phyloP scores from a whole-genome alignment of 495 filamentous ascomycete species.

The Arthonia radiata region DNA sequence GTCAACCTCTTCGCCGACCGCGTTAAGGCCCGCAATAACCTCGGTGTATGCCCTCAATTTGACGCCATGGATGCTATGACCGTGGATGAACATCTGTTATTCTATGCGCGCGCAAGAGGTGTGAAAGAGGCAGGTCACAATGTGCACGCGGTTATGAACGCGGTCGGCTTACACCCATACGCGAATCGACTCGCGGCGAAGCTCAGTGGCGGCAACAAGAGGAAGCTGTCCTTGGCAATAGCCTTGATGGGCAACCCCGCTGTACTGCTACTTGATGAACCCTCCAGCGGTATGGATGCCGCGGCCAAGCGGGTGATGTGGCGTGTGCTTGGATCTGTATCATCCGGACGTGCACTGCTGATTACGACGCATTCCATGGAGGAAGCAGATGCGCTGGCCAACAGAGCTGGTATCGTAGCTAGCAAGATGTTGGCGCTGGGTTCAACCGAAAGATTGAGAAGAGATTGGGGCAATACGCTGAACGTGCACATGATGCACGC shows the following conservation, averaged over 20 bases:
- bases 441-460: constrained; percentile 30
- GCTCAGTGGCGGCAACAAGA: constrained; percentile 48
- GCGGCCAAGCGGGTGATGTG: constrained; percentile 55
- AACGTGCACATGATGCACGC: constrained; percentile 50
- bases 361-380: constrained; percentile 62
- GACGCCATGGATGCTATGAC: constrained; percentile 49
- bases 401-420: constrained; percentile 47
- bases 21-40: constrained; percentile 32
- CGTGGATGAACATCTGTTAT: constrained; percentile 40
- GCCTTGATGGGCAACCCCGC: constrained; percentile 47
- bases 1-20: constrained; percentile 61
- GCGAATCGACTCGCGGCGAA: constrained; percentile 33
- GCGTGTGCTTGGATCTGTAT: constrained; percentile 34
- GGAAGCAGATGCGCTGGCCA: constrained; percentile 49
- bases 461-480: constrained; percentile 32
- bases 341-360: constrained; percentile 33
- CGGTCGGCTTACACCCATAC: constrained; percentile 35
- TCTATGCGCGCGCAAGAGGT: constrained; percentile 50
- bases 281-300: constrained; percentile 43
- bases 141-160: constrained; percentile 29
- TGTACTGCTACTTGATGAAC: constrained; percentile 49
- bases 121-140: constrained; percentile 37
- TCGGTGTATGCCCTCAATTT: constrained; percentile 62
- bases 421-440: constrained; percentile 46
- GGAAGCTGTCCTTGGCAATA: constrained; percentile 49